phyloP scores from a whole-genome alignment of 768 basidiomycete species.

The Dictyophora rubrovolvata region DNA sequence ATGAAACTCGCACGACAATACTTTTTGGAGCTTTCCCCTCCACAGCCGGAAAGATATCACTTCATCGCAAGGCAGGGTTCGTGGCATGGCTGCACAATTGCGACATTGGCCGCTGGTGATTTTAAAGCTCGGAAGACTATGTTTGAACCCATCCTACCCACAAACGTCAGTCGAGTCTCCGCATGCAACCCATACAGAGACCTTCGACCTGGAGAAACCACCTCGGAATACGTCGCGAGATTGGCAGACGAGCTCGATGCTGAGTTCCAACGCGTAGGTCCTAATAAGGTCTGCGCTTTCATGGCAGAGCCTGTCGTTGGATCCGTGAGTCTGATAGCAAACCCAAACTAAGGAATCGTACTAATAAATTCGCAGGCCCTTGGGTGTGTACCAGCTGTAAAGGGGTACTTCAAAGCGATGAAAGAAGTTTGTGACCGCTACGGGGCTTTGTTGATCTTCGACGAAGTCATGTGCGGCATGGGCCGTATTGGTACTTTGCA shows the following conservation, averaged over 20 bases:
- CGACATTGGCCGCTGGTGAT: too few relatives aligned
- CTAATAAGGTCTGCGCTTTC: conserved; percentile 18
- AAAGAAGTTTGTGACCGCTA: conserved; percentile 17
- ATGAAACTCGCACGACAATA: too few relatives aligned
- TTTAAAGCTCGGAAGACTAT: too few relatives aligned
- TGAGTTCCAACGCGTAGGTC: conserved; percentile 21
- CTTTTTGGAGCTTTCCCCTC: too few relatives aligned
- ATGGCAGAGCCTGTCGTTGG: conserved; percentile 21
- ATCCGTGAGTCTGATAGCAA: conserved; percentile 16
- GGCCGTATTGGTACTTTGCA: conserved; percentile 22
- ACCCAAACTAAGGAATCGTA: neutral
- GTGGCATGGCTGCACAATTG: too few relatives aligned
- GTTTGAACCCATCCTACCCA: too few relatives aligned
- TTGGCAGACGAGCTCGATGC: conserved; percentile 22
- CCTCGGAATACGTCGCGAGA: conserved; percentile 15
- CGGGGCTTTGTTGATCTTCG: conserved; percentile 21
- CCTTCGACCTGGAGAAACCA: too few relatives aligned
- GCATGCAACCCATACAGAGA: too few relatives aligned
- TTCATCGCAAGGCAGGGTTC: too few relatives aligned
- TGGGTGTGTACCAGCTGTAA: conserved; percentile 15
- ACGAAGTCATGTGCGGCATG: conserved; percentile 26
- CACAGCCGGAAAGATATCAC: too few relatives aligned
- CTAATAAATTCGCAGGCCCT: conserved; percentile 18
- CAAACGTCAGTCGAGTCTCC: too few relatives aligned
- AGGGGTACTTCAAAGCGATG: conserved; percentile 17